phyloP scores from a whole-genome alignment of 1,139 yeast genomes.

The Wickerhamiella pararugosa region DNA sequence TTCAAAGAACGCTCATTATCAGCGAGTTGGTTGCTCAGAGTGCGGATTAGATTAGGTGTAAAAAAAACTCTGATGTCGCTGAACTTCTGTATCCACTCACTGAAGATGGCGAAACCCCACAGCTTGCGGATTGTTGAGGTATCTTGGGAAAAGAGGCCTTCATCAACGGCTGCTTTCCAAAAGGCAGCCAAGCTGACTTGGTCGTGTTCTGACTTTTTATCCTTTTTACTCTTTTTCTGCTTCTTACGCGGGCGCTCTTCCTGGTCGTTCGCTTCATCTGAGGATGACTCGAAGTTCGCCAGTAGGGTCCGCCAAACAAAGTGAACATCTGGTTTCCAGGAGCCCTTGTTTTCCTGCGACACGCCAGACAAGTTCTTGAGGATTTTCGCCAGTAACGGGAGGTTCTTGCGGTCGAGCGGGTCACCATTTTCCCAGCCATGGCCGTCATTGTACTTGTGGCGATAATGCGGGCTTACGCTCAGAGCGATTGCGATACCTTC shows the following conservation, averaged over 20 bases:
- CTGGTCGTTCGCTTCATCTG: constrained; percentile 19
- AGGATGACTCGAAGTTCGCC: constrained; percentile 13
- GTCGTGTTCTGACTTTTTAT: constrained; percentile 12
- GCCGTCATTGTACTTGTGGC: constrained; percentile 17
- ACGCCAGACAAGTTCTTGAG: constrained; percentile 40
- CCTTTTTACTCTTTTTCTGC: constrained; percentile 24
- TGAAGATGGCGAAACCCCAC: constrained; percentile 69
- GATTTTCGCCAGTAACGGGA: constrained; percentile 44
- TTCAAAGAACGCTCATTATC: constrained; percentile 51
- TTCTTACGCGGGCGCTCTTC: constrained; percentile 11
- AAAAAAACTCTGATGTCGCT: constrained; percentile 33
- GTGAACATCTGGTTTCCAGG: constrained; percentile 69
- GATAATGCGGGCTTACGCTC: constrained; percentile 27
- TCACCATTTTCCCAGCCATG: constrained; percentile 55
- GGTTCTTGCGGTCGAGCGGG: constrained; percentile 58
- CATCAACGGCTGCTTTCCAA: constrained; percentile 72
- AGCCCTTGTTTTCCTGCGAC: constrained; percentile 30
- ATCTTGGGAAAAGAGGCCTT: constrained; percentile 56
- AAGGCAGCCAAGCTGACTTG: constrained; percentile 40
- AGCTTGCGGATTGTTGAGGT: constrained; percentile 78
- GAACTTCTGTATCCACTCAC: constrained; percentile 25
- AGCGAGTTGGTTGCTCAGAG: constrained; percentile 63
- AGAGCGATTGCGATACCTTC: constrained; percentile 74
- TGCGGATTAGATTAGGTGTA: constrained; percentile 57
- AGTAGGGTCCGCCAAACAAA: constrained; percentile 60